A percentile compares a stretch with the other conserved stretches of the same genome.
These are phyloP conservation scores for Colletotrichum tropicicola DNA, from an alignment of 2,329 filamentous ascomycete species.

Conservation along the genomic window DNA sequence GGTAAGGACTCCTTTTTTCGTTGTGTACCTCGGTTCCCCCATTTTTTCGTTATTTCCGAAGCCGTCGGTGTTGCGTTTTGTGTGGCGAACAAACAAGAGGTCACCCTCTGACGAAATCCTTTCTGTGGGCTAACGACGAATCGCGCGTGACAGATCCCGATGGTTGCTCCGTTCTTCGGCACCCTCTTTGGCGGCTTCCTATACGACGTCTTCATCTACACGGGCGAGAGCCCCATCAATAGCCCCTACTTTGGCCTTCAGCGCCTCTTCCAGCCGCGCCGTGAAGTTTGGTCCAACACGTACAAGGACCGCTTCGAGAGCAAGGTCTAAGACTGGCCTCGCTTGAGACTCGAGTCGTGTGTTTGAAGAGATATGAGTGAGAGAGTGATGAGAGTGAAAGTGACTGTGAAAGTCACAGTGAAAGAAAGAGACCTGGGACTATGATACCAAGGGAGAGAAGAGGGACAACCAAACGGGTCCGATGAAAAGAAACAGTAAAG, in stretches of 20 bases:
- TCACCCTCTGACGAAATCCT: neutral
- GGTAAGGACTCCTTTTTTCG: slow-evolving; percentile 50
- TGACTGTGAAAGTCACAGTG: too few relatives aligned
- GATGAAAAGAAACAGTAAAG: neutral
- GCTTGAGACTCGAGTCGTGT: neutral
- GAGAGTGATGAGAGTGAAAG: too few relatives aligned
- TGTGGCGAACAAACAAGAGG: neutral
- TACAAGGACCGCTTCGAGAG: slow-evolving; percentile 17
- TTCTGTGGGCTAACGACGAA: neutral
- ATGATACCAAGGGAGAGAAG: neutral
- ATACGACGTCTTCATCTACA: slow-evolving; percentile 75
- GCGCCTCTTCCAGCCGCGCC: slow-evolving; percentile 50
- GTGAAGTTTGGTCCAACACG: slow-evolving; percentile 41
- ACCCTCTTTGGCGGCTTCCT: slow-evolving; percentile 70
- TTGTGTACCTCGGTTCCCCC: slow-evolving; percentile 1
- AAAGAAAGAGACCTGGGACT: neutral
- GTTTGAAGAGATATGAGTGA: neutral
- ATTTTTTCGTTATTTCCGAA: neutral
- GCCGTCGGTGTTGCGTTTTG: neutral
- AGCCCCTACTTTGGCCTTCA: slow-evolving; percentile 71
- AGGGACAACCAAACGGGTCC: too few relatives aligned
- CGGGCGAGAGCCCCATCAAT: slow-evolving; percentile 76
- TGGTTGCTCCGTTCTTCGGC: slow-evolving; percentile 76
- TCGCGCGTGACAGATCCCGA: slow-evolving; percentile 64
- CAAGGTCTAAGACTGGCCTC: slow-evolving; percentile 4